Evolutionary conservation across 225 moss, liverwort and hornwort genomes (phyloP).

Genomic region (Rhytidiadelphus loreus): DNA sequence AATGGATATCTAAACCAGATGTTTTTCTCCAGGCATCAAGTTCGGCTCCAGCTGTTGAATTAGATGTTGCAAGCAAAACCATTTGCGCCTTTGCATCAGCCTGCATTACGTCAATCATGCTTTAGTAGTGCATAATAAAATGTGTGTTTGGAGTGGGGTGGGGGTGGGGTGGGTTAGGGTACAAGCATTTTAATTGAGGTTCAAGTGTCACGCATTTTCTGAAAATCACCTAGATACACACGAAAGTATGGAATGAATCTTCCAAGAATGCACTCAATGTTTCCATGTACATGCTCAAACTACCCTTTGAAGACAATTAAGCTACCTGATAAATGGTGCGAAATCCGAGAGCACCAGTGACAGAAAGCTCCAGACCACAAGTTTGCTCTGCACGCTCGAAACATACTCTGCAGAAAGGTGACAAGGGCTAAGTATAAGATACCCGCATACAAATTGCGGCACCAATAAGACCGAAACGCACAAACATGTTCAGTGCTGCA

Average conservation of each 20-base stretch:
- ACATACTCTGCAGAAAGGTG: constrained; percentile 34
- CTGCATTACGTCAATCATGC: constrained; percentile 13
- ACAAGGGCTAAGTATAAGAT: background rate
- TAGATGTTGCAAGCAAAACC: constrained; percentile 63
- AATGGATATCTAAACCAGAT: constrained; percentile 2
- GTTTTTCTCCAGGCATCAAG: constrained; percentile 34
- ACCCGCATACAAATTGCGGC: background rate
- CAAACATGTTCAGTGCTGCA: background rate
- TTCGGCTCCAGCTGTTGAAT: constrained; percentile 29
- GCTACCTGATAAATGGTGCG: constrained; percentile 84
- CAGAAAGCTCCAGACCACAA: constrained; percentile 73
- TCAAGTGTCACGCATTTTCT: background rate
- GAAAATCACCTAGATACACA: background rate
- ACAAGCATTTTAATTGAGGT: background rate
- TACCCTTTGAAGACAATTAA: background rate
- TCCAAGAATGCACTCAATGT: background rate
- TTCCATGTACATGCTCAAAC: background rate
- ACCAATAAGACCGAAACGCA: background rate
- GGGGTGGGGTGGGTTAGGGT: background rate
- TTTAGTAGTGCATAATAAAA: background rate
- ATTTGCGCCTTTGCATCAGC: constrained; percentile 91
- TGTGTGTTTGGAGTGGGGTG: background rate
- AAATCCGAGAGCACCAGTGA: constrained; percentile 83
- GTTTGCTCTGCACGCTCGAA: constrained; percentile 62
- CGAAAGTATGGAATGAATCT: background rate